Conservation (phyloP, 2,329 filamentous ascomycete genomes). For the Fusarium sp. region DNA sequence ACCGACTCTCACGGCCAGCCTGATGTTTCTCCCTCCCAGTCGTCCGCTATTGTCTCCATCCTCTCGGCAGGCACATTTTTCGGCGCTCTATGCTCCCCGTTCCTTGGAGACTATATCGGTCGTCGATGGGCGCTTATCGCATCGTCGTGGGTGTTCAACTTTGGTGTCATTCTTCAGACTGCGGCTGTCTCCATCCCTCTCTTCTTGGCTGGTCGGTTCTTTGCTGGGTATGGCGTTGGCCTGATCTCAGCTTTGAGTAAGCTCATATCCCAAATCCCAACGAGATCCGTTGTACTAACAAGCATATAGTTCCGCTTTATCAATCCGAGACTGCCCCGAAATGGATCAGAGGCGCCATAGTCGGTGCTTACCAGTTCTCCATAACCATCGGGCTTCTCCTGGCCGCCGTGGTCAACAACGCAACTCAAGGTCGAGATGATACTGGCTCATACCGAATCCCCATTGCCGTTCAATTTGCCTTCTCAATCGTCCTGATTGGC, state of each 20-base stretch:
- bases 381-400: conserved; percentile 77
- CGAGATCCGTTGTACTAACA: neutral
- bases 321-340: conserved; percentile 77
- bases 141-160: conserved; percentile 70
- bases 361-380: conserved; percentile 74
- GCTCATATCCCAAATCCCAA: neutral
- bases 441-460: conserved; percentile 71
- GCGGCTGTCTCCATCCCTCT: conserved; percentile 70
- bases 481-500: conserved; percentile 71
- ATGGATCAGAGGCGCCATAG: conserved; percentile 77
- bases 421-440: conserved; percentile 65
- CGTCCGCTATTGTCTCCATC: conserved; percentile 77
- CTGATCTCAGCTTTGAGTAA: neutral
- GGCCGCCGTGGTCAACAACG: conserved; percentile 73
- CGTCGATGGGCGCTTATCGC: conserved; percentile 72
- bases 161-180: conserved; percentile 76
- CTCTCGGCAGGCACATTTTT: conserved; percentile 83
- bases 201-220: conserved; percentile 77
- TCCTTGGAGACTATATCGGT: conserved; percentile 73
- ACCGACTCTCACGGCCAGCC: conserved; percentile 34
- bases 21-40: conserved; percentile 61
- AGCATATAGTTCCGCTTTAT: conserved; percentile 70
- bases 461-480: conserved; percentile 72
- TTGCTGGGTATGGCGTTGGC: conserved; percentile 73
- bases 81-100: conserved; percentile 71